Evolutionary conservation across 2,329 filamentous ascomycete species (phyloP).

Genomic region (Monilinia fructigena): DNA sequence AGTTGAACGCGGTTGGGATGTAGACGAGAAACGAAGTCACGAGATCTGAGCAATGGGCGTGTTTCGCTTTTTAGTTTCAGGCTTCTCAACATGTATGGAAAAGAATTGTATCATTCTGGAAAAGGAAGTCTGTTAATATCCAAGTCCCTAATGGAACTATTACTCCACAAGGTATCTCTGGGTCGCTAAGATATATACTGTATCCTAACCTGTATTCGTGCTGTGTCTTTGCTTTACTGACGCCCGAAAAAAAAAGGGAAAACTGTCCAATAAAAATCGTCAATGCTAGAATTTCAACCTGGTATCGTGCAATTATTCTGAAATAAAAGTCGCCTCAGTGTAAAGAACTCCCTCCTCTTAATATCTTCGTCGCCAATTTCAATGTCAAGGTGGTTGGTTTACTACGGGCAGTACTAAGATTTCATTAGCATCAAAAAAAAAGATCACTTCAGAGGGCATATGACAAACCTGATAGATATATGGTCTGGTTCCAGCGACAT

Average conservation of each 20-base stretch:
- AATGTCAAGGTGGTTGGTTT: slow-evolving; percentile 72
- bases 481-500: slow-evolving; percentile 86
- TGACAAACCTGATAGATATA: slow-evolving; percentile 89
- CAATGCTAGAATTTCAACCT: background rate
- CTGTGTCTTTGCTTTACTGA: slow-evolving; percentile 33
- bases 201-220: slow-evolving; percentile 33
- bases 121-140: background rate
- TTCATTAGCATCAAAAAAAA: slow-evolving; percentile 31
- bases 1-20: slow-evolving; percentile 6
- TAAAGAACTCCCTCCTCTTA: slow-evolving; percentile 76
- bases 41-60: background rate
- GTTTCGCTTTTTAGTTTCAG: background rate
- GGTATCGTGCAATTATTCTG: slow-evolving; percentile 43
- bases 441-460: background rate
- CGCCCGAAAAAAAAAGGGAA: slow-evolving; percentile 28
- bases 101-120: background rate
- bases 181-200: background rate
- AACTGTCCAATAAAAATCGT: slow-evolving; percentile 19
- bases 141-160: slow-evolving; percentile 1
- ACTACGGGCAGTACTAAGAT: slow-evolving; percentile 64
- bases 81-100: background rate
- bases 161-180: slow-evolving; percentile 3
- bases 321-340: slow-evolving; percentile 95
- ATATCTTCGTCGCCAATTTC: slow-evolving; percentile 79
- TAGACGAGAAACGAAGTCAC: slow-evolving; percentile 1